These are phyloP conservation scores for Lindgomyces ingoldianus DNA, from an alignment of 495 filamentous ascomycete species.

Conservation along the genomic window DNA sequence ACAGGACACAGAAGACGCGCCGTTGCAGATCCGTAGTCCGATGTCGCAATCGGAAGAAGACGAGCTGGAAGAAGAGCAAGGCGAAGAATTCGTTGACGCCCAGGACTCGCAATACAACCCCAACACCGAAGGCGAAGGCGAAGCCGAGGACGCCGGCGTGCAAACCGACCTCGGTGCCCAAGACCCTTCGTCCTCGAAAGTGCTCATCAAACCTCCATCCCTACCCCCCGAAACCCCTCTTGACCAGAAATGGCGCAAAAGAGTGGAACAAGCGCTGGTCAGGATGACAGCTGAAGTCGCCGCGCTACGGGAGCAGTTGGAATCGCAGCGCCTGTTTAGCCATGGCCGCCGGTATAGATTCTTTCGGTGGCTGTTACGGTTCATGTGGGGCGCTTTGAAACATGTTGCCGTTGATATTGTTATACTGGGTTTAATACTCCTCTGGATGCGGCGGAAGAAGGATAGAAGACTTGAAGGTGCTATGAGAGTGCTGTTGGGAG, in stretches of 20 bases:
- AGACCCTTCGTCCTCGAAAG: background rate
- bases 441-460: constrained; percentile 78
- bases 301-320: constrained; percentile 89
- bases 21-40: constrained; percentile 72
- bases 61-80: constrained; percentile 51
- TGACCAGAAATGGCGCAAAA: constrained; percentile 68
- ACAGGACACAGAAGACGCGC: constrained; percentile 24
- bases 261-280: constrained; percentile 84
- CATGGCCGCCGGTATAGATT: constrained; percentile 57
- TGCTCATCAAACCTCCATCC: background rate
- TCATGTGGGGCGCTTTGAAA: constrained; percentile 68
- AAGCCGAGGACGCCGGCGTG: constrained; percentile 27
- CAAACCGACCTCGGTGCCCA: background rate
- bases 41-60: constrained; percentile 77
- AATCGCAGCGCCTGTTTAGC: constrained; percentile 61
- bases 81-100: constrained; percentile 48
- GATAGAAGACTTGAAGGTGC: constrained; percentile 77
- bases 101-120: constrained; percentile 46
- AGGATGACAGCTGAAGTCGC: constrained; percentile 91
- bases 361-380: constrained; percentile 70
- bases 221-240: constrained; percentile 13
- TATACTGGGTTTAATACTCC: constrained; percentile 66
- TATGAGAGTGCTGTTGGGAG: constrained; percentile 64
- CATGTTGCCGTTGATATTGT: constrained; percentile 73
- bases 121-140: constrained; percentile 15